Evolutionary conservation across 2,329 filamentous ascomycete genomes (phyloP).

Genomic region (Trichoderma afroharzianum): DNA sequence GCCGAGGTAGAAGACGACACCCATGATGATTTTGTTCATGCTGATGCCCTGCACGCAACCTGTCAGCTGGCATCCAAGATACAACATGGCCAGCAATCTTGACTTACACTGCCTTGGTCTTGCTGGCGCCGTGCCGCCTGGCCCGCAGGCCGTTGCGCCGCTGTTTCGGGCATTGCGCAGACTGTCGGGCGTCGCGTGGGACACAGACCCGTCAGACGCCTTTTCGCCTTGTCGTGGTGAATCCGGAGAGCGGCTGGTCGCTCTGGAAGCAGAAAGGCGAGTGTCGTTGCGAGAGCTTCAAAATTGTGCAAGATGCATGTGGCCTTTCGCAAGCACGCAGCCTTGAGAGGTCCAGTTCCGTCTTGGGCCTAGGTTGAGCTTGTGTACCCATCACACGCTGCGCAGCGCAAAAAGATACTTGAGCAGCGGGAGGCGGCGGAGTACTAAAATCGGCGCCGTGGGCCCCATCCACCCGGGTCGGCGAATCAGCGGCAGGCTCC

Average conservation of each 20-base stretch:
- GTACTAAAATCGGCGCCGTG: slow-evolving; percentile 7
- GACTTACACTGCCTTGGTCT: slow-evolving; percentile 28
- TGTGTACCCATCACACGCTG: neutral
- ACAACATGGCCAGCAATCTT: neutral
- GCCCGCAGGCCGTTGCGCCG: slow-evolving; percentile 25
- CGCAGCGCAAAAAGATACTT: neutral
- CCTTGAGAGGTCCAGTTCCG: neutral
- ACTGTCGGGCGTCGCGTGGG: neutral
- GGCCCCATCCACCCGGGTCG: neutral
- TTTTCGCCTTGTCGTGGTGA: neutral
- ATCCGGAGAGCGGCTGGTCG: neutral
- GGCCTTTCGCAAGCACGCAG: slow-evolving; percentile 13
- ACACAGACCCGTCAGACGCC: neutral
- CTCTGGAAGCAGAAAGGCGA: neutral
- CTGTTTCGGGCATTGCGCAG: slow-evolving; percentile 27
- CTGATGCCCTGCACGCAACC: slow-evolving; percentile 31
- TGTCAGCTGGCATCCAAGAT: neutral
- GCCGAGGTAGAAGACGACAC: slow-evolving; percentile 54
- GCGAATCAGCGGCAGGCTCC: slow-evolving; percentile 14
- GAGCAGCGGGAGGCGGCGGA: neutral
- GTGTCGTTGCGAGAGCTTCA: neutral
- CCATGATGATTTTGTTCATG: slow-evolving; percentile 48
- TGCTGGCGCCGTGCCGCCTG: slow-evolving; percentile 24
- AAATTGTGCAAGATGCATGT: slow-evolving; percentile 12
- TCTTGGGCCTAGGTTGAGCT: neutral